Percentiles rank a stretch among this genome's conserved stretches.
Conservation (phyloP, 148 eudicot species). For the Talinum fruticosum region DNA sequence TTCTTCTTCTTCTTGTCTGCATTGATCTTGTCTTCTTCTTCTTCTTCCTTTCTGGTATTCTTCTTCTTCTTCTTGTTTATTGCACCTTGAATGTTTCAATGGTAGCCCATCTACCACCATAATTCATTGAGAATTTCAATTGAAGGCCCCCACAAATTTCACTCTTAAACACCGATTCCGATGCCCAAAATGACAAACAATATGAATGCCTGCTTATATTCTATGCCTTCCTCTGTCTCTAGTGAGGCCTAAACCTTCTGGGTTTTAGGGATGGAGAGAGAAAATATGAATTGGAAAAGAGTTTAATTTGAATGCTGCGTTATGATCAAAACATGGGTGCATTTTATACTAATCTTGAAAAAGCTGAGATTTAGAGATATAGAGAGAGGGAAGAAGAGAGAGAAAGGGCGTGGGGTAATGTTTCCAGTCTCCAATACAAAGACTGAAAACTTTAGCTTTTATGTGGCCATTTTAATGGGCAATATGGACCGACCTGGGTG, state of each 20-base stretch:
- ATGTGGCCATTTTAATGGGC: slow-evolving; percentile 35
- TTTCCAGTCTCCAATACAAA: slow-evolving; percentile 87
- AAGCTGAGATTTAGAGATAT: slow-evolving; percentile 23
- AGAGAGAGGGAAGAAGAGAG: slow-evolving; percentile 18
- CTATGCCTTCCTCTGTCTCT: slow-evolving; percentile 11
- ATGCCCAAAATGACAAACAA: slow-evolving; percentile 30
- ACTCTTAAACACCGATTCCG: slow-evolving; percentile 17
- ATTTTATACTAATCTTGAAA: slow-evolving; percentile 27
- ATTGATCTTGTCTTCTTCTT: slow-evolving; percentile 48
- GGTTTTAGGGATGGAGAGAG: slow-evolving; percentile 19
- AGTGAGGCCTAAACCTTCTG: neutral
- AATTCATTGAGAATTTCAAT: slow-evolving; percentile 2
- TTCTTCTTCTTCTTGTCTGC: slow-evolving; percentile 30
- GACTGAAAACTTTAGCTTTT: slow-evolving; percentile 62
- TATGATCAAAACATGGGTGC: slow-evolving; percentile 36
- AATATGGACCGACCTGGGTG: slow-evolving; percentile 24
- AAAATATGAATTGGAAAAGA: neutral
- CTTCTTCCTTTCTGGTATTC: slow-evolving; percentile 9
- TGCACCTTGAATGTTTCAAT: slow-evolving; percentile 17
- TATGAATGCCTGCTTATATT: slow-evolving; percentile 32
- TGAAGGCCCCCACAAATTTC: neutral
- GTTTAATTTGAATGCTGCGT: slow-evolving; percentile 28
- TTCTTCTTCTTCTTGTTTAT: slow-evolving; percentile 17
- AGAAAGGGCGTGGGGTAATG: slow-evolving; percentile 45
- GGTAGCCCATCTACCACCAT: slow-evolving; percentile 25